Conservation (phyloP, 495 filamentous ascomycete genomes). For the Rhizodiscina lignyota region DNA sequence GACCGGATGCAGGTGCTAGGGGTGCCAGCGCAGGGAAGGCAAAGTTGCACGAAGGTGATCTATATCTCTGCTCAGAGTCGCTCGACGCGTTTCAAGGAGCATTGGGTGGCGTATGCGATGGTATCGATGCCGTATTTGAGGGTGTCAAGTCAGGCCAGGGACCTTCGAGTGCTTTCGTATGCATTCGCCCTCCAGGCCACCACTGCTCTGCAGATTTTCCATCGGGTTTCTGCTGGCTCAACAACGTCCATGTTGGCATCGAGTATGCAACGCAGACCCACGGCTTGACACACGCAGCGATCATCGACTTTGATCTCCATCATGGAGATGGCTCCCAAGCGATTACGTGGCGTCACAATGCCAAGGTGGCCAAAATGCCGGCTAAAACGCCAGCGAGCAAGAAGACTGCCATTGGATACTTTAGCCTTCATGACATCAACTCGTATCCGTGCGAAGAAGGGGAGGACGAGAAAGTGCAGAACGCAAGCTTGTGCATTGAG, state of each 20-base stretch:
- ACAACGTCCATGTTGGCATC: slow-evolving; percentile 95
- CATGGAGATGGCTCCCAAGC: slow-evolving; percentile 93
- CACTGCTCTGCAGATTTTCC: slow-evolving; percentile 80
- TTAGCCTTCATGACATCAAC: slow-evolving; percentile 93
- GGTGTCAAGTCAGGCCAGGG: slow-evolving; percentile 24
- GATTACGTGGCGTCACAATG: slow-evolving; percentile 79
- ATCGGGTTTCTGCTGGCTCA: slow-evolving; percentile 96
- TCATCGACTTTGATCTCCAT: slow-evolving; percentile 93
- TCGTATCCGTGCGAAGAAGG: slow-evolving; percentile 88
- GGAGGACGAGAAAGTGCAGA: slow-evolving; percentile 75
- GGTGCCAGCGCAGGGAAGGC: slow-evolving; percentile 18
- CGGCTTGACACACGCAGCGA: slow-evolving; percentile 83
- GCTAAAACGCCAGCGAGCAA: slow-evolving; percentile 54
- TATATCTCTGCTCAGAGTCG: slow-evolving; percentile 78
- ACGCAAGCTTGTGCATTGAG: slow-evolving; percentile 82
- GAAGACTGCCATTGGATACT: slow-evolving; percentile 81
- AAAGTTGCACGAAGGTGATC: slow-evolving; percentile 62
- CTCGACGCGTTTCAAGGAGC: slow-evolving; percentile 77
- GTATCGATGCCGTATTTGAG: slow-evolving; percentile 65
- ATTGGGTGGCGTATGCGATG: slow-evolving; percentile 77
- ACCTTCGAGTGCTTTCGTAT: slow-evolving; percentile 64
- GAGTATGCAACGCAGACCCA: slow-evolving; percentile 69
- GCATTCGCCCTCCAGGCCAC: slow-evolving; percentile 74
- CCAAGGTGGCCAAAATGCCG: slow-evolving; percentile 33
- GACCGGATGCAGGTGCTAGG: slow-evolving; percentile 20